Base-by-base conservation (phyloP, 1,139 yeast genomes). In the Meyerozyma carpophila region DNA sequence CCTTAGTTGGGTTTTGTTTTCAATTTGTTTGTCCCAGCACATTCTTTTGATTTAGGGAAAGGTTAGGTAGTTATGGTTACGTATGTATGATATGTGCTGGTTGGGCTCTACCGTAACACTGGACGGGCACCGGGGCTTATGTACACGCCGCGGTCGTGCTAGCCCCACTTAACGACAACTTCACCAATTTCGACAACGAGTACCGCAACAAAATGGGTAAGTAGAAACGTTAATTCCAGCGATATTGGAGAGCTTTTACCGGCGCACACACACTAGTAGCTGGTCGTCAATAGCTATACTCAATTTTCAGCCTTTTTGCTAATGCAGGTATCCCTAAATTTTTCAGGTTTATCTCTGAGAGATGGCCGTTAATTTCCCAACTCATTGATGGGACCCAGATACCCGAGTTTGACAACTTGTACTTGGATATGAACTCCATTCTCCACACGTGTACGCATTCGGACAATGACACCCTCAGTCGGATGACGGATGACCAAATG, bases 311-410 rank as follows among this genome's bases (percentile, higher is more conserved):
- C 29, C 5, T 27, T 10, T 7, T 27, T 27, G 10, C 32, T 43
- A 68, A 40, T 21, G 16, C 68, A 83, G 98, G 98, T 75, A 91
- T 93, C 63, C 98, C 98, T 45, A 91, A 93, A 62, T 93, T 91
- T 64, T 93, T 89, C 66, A 81, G 97, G 66, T 93, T 89, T 73
- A 90, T 93, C 71, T 89, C 98, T 43, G 98, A 94, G 70, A 82
- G 99, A 82, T 94, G 98, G 98, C 99, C 99, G 31, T 75, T 86
- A 72, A 90, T 93, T 53, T 84, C 95, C 11, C 96, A 90, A 65
- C 71, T 84, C 59, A 81, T 93, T 53, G 95, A 88, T 56, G 95
- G 86, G 44, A 75, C 78, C 47, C 90, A 87, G 56, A 81, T 91
- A 49, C 95, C 97, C 11, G 98, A 91, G 62, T 94, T 89, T 63